phyloP scores from a whole-genome alignment of 495 filamentous ascomycete genomes.

The Clohesyomyces aquaticus region DNA sequence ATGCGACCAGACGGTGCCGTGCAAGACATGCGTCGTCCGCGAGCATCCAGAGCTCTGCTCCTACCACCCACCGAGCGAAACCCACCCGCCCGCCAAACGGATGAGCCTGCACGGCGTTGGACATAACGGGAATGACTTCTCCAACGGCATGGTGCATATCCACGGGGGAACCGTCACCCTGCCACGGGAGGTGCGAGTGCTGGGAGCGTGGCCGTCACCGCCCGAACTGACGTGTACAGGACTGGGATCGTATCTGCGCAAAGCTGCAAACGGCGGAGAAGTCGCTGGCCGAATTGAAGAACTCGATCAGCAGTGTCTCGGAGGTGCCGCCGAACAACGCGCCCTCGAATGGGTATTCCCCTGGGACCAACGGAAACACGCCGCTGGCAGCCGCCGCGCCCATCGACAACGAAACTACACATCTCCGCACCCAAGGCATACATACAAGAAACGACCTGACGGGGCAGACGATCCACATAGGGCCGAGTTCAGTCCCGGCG shows the following conservation, averaged over 20 bases:
- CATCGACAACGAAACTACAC: slow-evolving; percentile 33
- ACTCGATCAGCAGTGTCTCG: slow-evolving; percentile 42
- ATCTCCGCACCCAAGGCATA: slow-evolving; percentile 49
- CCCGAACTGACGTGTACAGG: slow-evolving; percentile 28
- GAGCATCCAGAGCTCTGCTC: slow-evolving; percentile 51
- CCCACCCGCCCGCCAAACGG: slow-evolving; percentile 40
- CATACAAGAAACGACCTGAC: slow-evolving; percentile 59
- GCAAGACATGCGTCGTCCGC: slow-evolving; percentile 45
- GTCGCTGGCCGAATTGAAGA: slow-evolving; percentile 43
- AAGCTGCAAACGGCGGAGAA: slow-evolving; percentile 49
- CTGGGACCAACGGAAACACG: slow-evolving; percentile 34
- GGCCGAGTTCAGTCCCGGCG: slow-evolving; percentile 63
- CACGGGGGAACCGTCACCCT: slow-evolving; percentile 43
- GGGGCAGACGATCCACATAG: slow-evolving; percentile 61
- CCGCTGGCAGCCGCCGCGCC: slow-evolving; percentile 35
- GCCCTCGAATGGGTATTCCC: slow-evolving; percentile 36
- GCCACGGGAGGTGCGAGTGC: slow-evolving; percentile 33
- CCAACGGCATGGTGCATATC: slow-evolving; percentile 41
- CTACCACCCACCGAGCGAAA: slow-evolving; percentile 48
- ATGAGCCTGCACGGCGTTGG: slow-evolving; percentile 33
- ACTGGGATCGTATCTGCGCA: slow-evolving; percentile 46
- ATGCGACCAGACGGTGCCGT: slow-evolving; percentile 43
- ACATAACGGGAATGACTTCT: slow-evolving; percentile 37
- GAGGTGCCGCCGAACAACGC: slow-evolving; percentile 27
- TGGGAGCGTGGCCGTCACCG: background rate